A percentile compares a stretch with the other conserved stretches of the same genome.
These are phyloP conservation scores for Dichotomopilus funicola DNA, from an alignment of 2,329 filamentous ascomycete genomes.

Conservation along the genomic window DNA sequence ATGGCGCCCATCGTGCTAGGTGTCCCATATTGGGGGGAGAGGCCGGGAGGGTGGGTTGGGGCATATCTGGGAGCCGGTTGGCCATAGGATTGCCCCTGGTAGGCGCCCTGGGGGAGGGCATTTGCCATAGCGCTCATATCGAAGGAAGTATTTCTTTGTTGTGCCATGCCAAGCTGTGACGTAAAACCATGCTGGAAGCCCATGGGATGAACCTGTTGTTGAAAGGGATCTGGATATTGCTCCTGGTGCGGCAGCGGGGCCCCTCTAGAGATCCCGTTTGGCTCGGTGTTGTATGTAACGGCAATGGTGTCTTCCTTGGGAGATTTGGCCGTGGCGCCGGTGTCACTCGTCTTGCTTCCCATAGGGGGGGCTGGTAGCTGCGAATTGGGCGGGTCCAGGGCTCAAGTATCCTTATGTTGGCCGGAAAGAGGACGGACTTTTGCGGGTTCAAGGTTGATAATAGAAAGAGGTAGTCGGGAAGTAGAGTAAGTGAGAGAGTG, in stretches of 20 bases:
- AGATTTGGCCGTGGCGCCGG: conserved; percentile 27
- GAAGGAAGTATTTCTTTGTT: conserved; percentile 35
- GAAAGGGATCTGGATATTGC: neutral
- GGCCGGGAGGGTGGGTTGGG: conserved; percentile 16
- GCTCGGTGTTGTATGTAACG: conserved; percentile 13
- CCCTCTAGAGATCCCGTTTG: conserved; percentile 17
- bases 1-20: conserved; percentile 34
- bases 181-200: conserved; percentile 35
- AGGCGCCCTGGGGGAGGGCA: conserved; percentile 37
- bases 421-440: too few relatives aligned
- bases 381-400: too few relatives aligned
- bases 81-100: conserved; percentile 34
- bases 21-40: conserved; percentile 31
- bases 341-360: conserved; percentile 24
- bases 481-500: too few relatives aligned
- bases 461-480: too few relatives aligned
- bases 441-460: too few relatives aligned
- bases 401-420: too few relatives aligned
- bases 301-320: conserved; percentile 20
- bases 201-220: conserved; percentile 26
- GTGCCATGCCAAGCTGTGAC: conserved; percentile 38
- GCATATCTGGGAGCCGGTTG: conserved; percentile 31
- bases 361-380: conserved; percentile 10
- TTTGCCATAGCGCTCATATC: conserved; percentile 42
- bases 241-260: conserved; percentile 18